Evolutionary conservation across 169 alveolate species (phyloP).

Genomic region (Sarcocystis neurona): DNA sequence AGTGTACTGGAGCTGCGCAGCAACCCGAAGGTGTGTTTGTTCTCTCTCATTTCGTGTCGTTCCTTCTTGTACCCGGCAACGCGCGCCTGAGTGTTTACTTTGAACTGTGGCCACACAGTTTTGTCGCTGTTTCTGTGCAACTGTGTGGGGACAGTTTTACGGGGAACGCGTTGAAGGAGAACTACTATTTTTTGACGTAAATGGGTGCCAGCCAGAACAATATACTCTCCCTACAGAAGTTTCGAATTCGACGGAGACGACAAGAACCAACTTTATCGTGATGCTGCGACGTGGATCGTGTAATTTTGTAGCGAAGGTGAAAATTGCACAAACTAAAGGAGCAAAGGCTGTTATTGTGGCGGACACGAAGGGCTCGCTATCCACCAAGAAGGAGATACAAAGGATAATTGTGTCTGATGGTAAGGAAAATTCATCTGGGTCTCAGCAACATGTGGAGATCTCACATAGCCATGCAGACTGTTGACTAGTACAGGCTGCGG

Average conservation of each 20-base stretch:
- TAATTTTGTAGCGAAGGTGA: conserved; percentile 20
- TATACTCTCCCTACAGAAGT: conserved; percentile 3
- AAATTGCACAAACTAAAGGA: conserved; percentile 36
- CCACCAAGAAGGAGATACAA: conserved; percentile 3
- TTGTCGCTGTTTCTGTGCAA: background rate
- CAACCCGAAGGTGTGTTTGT: background rate
- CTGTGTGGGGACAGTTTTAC: conserved; percentile 25
- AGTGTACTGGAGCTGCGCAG: too few relatives aligned
- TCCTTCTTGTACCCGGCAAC: background rate
- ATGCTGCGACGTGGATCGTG: conserved; percentile 50
- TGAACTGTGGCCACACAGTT: too few relatives aligned
- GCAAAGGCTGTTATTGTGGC: conserved; percentile 49
- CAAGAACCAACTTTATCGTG: conserved; percentile 3
- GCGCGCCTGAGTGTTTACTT: too few relatives aligned
- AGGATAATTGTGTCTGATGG: conserved; percentile 38
- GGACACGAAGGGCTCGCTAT: conserved; percentile 22
- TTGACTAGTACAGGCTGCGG: too few relatives aligned
- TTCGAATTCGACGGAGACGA: background rate
- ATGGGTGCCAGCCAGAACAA: conserved; percentile 16
- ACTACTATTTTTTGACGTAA: conserved; percentile 20
- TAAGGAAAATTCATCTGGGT: conserved; percentile 3
- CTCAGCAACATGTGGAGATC: too few relatives aligned
- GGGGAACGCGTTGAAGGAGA: conserved; percentile 40
- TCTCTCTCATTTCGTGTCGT: background rate
- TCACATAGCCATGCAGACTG: too few relatives aligned